Evolutionary conservation across 2,329 filamentous ascomycete genomes (phyloP), one percentile per base, ranked within the genome.

Genomic region (Xylariaceae sp.): DNA sequence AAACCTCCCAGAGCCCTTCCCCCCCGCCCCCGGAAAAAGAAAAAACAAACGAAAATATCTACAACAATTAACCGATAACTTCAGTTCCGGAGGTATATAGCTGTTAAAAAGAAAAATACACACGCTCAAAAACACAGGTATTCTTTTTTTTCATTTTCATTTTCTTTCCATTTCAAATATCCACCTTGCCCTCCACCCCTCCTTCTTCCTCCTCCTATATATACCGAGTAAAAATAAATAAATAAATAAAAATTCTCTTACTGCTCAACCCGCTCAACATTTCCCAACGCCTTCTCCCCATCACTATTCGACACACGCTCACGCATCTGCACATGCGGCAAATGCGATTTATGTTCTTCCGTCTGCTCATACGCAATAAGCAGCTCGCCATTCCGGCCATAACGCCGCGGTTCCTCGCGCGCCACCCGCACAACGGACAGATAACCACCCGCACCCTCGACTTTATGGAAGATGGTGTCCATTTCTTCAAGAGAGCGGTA

Each of bases 401-500:
- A 84, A 39, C 78, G 74, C 4, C 72, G 72, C 0, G 81, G 81
- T 68, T 82, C 79, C 5, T 77, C 65, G 35, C 64, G 63, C 2
- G 76, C 76, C 12, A 72, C 65, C 29, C 64, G 56, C 9, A 78
- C 76, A 9, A 77, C 72, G 12, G 68, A 65, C 50, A 77, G 70
- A 58, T 70, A 71, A 32, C 70, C 73, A 54, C 58, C 61, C 59
- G 59, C 57, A 2, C 79, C 79, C 27, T 71, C 70, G 1, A 79
- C 77, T 64, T 83, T 81, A 60, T 78, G 76, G 70, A 85, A 85
- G 63, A 86, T 84, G 61, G 70, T 71, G 62, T 86, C 83, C 79
- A 87, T 86, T 65, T 86, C 83, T 67, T 87, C 83, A 26, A 87
- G 76, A 1, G 78, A 81, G 41, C 83, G 76, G 64, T 81, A 81